Evolutionary conservation across 805 yeast genomes (phyloP), one percentile per base, ranked within the genome.

Genomic region (Ogataea nakhonphanomensis): DNA sequence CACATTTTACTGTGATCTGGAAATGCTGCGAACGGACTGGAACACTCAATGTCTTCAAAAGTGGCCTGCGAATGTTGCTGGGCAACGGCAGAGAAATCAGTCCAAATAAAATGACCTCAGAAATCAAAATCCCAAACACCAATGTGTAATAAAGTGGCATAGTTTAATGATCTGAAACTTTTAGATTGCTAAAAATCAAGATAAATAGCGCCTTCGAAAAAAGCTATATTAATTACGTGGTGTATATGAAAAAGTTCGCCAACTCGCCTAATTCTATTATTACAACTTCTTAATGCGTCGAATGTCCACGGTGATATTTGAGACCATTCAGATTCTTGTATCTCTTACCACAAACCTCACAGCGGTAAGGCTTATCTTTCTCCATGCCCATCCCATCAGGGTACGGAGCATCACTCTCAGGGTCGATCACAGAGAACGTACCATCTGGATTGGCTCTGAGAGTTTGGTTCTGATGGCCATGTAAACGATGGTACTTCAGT

Each of bases 321-420:
- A 93, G 73, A 21, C 99, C 99, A 62, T 93, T 93, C 57, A 93
- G 70, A 59, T 93, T 93, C 73, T 93, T 93, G 69, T 93, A 93
- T 42, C 99, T 71, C 66, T 91, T 93, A 44, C 98, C 98, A 67
- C 99, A 93, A 30, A 91, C 96, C 67, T 93, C 98, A 66, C 99
- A 93, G 58, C 97, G 76, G 64, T 91, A 93, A 27, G 99, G 99
- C 69, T 93, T 93, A 69, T 93, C 99, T 70, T 88, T 90, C 64
- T 93, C 99, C 77, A 88, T 76, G 15, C 90, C 95, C 65, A 88
- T 83, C 5, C 95, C 95, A 61, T 91, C 96, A 29, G 91, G 86
- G 59, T 86, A 87, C 8, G 96, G 95, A 42, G 89, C 77, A 57
- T 87, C 88, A 27, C 81, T 74, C 57, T 81, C 87, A 9, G 99